Evolutionary conservation across 2,329 filamentous ascomycete genomes (phyloP), one percentile per base, ranked within the genome.

Genomic region (Metarhizium sp.): DNA sequence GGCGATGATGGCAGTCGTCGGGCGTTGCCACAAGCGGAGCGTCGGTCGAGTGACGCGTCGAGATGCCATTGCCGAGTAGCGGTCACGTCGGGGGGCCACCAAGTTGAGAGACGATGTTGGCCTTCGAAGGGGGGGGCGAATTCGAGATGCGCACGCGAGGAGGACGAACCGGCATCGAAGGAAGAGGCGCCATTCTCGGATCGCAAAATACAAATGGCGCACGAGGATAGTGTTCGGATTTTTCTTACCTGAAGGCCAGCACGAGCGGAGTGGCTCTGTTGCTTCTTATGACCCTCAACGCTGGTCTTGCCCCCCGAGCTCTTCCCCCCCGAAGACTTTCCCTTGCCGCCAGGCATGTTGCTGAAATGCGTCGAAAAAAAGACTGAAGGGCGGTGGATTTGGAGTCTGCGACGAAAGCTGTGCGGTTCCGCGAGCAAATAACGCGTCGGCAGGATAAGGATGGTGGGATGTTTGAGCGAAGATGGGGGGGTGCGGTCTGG

Each of bases 181-280:
- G 14, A 25, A 45, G 13, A 52, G 55, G 18, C 34, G 38, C 20
- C 52, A 34, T n/a, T 36, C 29, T 40, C 32, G 45, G 18, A 50
- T 55, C 20, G 50, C 56, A 38, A 38, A 46, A 50, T 55, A 50
- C 32, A 16, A 20, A 30, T 53, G 25, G 52, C 36, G 36, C 25
- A 32, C 57, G 55, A 50, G 56, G 67, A 77, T 43, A 20, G 42
- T 16, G 11, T 11, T 40, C 8, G 5, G 45, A 8, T 8, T 18
- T 18, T 51, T 58, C 60, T 81, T 80, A 96, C 92, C 87, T 96
- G 92, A 64, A 96, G 82, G 71, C 92, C 92, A 71, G 92, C 92
- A 74, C 94, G 92, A 69, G 90, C 90, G 66, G 91, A 96, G 79
- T 96, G 92, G 77, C 94, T 95, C 77, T 95, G 89, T 69, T 89